A percentile compares a stretch with the other conserved stretches of the same genome.
These are phyloP conservation scores for Alternaria infectoria DNA, from an alignment of 2,329 filamentous ascomycete genomes.

Conservation along the genomic window DNA sequence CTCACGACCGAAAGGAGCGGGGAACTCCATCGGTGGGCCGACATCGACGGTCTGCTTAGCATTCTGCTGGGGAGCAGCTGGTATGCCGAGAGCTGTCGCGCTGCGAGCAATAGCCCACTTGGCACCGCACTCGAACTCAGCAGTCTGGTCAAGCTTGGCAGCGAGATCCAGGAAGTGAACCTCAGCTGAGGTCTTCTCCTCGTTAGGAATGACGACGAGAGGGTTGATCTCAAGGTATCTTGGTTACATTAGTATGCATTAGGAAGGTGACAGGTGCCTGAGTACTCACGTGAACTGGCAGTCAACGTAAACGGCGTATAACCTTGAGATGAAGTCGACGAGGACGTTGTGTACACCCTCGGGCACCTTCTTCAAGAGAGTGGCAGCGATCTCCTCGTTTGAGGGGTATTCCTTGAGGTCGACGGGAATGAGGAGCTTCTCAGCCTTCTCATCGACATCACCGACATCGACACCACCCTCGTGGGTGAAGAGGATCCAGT, in stretches of 20 bases:
- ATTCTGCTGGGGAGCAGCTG: constrained; percentile 64
- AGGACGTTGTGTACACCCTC: constrained; percentile 96
- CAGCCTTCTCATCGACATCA: constrained; percentile 97
- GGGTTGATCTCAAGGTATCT: constrained; percentile 99
- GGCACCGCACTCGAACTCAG: constrained; percentile 98
- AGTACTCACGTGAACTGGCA: constrained; percentile 84
- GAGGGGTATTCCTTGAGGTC: constrained; percentile 94
- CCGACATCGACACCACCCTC: constrained; percentile 99
- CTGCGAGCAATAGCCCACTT: constrained; percentile 98
- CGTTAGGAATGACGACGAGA: constrained; percentile 95
- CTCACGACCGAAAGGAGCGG: constrained; percentile 97
- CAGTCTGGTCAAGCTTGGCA: constrained; percentile 98
- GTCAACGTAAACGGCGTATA: constrained; percentile 99
- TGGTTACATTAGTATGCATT: constrained; percentile 22
- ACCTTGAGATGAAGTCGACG: constrained; percentile 96
- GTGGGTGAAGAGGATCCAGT: constrained; percentile 99
- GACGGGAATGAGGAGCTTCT: constrained; percentile 97
- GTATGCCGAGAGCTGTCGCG: constrained; percentile 84
- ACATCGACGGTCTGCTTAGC: constrained; percentile 92
- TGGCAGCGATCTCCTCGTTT: constrained; percentile 87
- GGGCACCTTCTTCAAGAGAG: constrained; percentile 91
- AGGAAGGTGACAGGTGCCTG: background rate
- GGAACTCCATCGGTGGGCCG: constrained; percentile 98
- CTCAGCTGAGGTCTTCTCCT: constrained; percentile 85
- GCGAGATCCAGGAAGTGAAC: constrained; percentile 99